These are phyloP conservation scores for Fusarium chuoi DNA, from an alignment of 2,329 filamentous ascomycete genomes.

Conservation along the genomic window DNA sequence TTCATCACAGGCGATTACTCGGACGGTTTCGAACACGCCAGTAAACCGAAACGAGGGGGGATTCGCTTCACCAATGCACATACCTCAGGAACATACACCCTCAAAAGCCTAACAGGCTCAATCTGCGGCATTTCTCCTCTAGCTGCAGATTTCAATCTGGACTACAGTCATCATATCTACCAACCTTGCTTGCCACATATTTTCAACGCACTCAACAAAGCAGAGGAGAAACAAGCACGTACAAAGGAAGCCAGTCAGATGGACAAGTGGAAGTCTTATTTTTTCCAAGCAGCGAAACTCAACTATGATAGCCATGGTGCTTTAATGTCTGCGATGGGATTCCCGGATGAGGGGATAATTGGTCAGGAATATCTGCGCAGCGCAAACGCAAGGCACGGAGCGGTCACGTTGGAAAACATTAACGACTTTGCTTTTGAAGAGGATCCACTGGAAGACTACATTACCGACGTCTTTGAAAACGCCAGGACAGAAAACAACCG, in stretches of 20 bases:
- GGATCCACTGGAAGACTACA: slow-evolving; percentile 44
- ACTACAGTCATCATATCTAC: slow-evolving; percentile 54
- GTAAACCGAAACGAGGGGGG: slow-evolving; percentile 47
- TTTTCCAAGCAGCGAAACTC: slow-evolving; percentile 37
- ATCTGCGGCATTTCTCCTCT: slow-evolving; percentile 55
- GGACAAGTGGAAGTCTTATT: slow-evolving; percentile 44
- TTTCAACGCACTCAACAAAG: slow-evolving; percentile 47
- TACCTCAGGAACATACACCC: slow-evolving; percentile 55
- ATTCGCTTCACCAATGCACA: slow-evolving; percentile 53
- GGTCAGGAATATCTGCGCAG: slow-evolving; percentile 45
- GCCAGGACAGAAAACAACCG: slow-evolving; percentile 45
- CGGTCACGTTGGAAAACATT: slow-evolving; percentile 44
- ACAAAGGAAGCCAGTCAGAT: not conserved
- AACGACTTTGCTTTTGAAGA: slow-evolving; percentile 50
- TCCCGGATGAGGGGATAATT: slow-evolving; percentile 40
- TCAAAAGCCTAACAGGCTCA: slow-evolving; percentile 55
- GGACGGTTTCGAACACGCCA: slow-evolving; percentile 45
- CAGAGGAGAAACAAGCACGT: not conserved
- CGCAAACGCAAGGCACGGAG: slow-evolving; percentile 43
- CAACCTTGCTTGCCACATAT: slow-evolving; percentile 56
- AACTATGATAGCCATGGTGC: slow-evolving; percentile 47
- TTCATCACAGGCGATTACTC: slow-evolving; percentile 50
- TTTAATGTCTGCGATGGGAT: slow-evolving; percentile 46
- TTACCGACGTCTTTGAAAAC: slow-evolving; percentile 43
- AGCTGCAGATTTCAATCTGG: slow-evolving; percentile 54